Evolutionary conservation across 495 filamentous ascomycete genomes (phyloP).

Genomic region (Daldinia childiae): DNA sequence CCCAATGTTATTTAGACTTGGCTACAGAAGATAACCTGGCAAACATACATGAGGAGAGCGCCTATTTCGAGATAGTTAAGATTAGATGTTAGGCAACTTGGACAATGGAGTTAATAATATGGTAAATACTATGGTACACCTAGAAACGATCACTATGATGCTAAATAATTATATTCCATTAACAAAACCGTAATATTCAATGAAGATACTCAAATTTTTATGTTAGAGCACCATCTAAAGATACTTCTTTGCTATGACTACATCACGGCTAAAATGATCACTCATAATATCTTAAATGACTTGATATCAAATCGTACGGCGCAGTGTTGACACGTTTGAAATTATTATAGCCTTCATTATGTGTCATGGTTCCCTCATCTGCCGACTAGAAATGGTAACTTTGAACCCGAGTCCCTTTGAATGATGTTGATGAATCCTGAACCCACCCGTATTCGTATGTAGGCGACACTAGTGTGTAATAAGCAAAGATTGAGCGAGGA

Average conservation of each 20-base stretch:
- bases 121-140: neutral
- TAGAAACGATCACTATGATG: neutral
- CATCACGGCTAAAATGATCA: neutral
- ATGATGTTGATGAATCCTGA: neutral
- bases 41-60: too few species aligned
- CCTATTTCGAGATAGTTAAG: neutral
- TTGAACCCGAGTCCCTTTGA: neutral
- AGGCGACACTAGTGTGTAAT: neutral
- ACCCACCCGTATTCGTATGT: neutral
- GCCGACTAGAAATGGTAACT: neutral
- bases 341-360: neutral
- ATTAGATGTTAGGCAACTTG: neutral
- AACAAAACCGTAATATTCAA: neutral
- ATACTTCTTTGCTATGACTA: neutral
- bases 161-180: neutral
- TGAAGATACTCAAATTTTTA: too few species aligned
- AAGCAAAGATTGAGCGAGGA: neutral
- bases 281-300: neutral
- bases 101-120: neutral
- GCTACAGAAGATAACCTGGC: neutral
- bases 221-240: too few species aligned
- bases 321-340: neutral
- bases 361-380: neutral
- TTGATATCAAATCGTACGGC: neutral
- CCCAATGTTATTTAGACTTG: neutral